These are phyloP conservation scores for Sporothrix protearum DNA, from an alignment of 2,329 filamentous ascomycete genomes.

Conservation along the genomic window DNA sequence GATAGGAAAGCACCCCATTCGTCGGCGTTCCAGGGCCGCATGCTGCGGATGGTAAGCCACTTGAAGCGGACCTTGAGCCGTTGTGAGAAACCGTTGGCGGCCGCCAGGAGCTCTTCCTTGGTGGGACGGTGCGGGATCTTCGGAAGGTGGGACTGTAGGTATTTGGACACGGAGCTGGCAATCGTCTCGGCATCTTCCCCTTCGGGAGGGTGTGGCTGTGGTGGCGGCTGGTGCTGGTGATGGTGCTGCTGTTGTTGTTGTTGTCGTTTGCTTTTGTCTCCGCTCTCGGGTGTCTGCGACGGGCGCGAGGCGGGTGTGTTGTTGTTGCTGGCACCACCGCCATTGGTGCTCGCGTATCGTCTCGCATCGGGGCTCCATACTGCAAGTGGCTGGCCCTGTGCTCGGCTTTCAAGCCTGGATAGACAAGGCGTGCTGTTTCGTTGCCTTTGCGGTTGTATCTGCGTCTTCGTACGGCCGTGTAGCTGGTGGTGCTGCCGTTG, in stretches of 20 bases:
- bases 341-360: slow-evolving; percentile 34
- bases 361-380: slow-evolving; percentile 30
- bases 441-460: background rate
- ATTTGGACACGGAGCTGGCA: slow-evolving; percentile 54
- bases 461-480: slow-evolving; percentile 1
- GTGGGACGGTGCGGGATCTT: slow-evolving; percentile 83
- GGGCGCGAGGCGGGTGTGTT: slow-evolving; percentile 2
- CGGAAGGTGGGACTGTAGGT: slow-evolving; percentile 54
- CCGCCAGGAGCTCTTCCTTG: slow-evolving; percentile 87
- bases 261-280: background rate
- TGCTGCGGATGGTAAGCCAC: slow-evolving; percentile 93
- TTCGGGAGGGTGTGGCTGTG: slow-evolving; percentile 26
- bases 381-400: background rate
- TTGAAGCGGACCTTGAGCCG: slow-evolving; percentile 89
- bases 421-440: background rate
- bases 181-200: slow-evolving; percentile 42
- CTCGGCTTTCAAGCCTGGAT: background rate
- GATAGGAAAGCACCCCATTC: slow-evolving; percentile 95
- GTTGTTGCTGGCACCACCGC: slow-evolving; percentile 27
- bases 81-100: slow-evolving; percentile 90
- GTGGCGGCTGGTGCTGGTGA: slow-evolving; percentile 16
- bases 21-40: slow-evolving; percentile 89
- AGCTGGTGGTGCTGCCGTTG: slow-evolving; percentile 33
- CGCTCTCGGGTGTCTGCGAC: background rate
- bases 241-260: background rate